phyloP scores from a whole-genome alignment of 768 basidiomycete species.

The Boletellus sp. region DNA sequence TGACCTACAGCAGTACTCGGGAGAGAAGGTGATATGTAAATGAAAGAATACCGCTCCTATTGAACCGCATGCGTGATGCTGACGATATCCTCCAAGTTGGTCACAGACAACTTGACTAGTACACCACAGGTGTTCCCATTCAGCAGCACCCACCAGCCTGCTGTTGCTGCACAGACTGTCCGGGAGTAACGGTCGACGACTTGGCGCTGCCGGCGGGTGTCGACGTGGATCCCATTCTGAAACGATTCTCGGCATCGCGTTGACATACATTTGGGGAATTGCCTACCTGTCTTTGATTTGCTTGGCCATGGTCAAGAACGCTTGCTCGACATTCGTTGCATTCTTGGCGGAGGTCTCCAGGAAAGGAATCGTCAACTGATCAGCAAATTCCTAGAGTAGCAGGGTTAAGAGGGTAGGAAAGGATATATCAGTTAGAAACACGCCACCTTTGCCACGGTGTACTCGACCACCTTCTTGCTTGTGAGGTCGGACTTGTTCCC shows the following conservation, averaged over 20 bases:
- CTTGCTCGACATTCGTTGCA: slow-evolving; percentile 97
- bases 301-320: slow-evolving; percentile 98
- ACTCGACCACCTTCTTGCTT: slow-evolving; percentile 93
- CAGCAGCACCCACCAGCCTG: slow-evolving; percentile 77
- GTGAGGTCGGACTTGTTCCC: slow-evolving; percentile 99
- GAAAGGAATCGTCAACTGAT: slow-evolving; percentile 91
- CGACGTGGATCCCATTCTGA: slow-evolving; percentile 81
- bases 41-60: slow-evolving; percentile 31
- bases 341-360: slow-evolving; percentile 99
- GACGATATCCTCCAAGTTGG: slow-evolving; percentile 23
- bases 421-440: neutral
- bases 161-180: slow-evolving; percentile 78
- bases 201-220: slow-evolving; percentile 73
- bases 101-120: slow-evolving; percentile 15
- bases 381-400: slow-evolving; percentile 79
- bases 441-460: slow-evolving; percentile 77
- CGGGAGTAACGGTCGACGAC: slow-evolving; percentile 79
- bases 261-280: neutral
- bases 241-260: neutral
- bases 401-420: slow-evolving; percentile 4
- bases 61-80: slow-evolving; percentile 28
- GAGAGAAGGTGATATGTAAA: slow-evolving; percentile 34
- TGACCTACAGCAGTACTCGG: slow-evolving; percentile 21
- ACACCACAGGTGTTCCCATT: slow-evolving; percentile 27
- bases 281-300: slow-evolving; percentile 87